These are phyloP conservation scores for Fusarium concolor DNA, from an alignment of 2,329 filamentous ascomycete species.

Conservation along the genomic window DNA sequence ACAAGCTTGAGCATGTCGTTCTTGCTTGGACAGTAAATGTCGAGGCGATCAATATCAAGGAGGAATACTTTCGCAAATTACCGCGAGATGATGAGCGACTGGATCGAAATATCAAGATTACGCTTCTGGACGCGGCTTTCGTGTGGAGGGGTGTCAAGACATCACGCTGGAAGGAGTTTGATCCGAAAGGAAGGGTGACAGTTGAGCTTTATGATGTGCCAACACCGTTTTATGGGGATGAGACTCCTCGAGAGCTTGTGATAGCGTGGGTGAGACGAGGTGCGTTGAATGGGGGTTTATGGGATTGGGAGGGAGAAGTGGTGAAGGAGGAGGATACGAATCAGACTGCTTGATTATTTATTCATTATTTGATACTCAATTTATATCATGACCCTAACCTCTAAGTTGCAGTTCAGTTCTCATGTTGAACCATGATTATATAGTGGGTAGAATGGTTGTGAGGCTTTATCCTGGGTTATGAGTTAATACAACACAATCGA, in stretches of 20 bases:
- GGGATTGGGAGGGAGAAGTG: conserved; percentile 49
- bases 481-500: no score
- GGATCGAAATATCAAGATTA: conserved; percentile 46
- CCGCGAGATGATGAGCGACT: conserved; percentile 46
- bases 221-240: conserved; percentile 54
- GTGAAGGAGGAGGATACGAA: conserved; percentile 15
- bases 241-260: conserved; percentile 52
- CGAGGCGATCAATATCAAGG: conserved; percentile 53
- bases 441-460: no score
- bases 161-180: conserved; percentile 50
- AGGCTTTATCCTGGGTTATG: neutral
- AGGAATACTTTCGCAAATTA: conserved; percentile 54
- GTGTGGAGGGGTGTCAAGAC: conserved; percentile 43
- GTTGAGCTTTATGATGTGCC: conserved; percentile 56
- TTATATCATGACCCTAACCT: neutral
- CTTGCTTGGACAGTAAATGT: conserved; percentile 54
- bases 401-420: neutral
- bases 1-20: conserved; percentile 56
- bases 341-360: neutral
- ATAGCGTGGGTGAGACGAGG: conserved; percentile 55
- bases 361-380: neutral
- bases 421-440: neutral
- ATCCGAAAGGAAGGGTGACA: conserved; percentile 52
- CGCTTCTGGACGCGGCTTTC: conserved; percentile 49
- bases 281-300: conserved; percentile 56